These are phyloP conservation scores for Ophiostoma tasmaniense DNA, from an alignment of 2,329 filamentous ascomycete species.

Conservation along the genomic window DNA sequence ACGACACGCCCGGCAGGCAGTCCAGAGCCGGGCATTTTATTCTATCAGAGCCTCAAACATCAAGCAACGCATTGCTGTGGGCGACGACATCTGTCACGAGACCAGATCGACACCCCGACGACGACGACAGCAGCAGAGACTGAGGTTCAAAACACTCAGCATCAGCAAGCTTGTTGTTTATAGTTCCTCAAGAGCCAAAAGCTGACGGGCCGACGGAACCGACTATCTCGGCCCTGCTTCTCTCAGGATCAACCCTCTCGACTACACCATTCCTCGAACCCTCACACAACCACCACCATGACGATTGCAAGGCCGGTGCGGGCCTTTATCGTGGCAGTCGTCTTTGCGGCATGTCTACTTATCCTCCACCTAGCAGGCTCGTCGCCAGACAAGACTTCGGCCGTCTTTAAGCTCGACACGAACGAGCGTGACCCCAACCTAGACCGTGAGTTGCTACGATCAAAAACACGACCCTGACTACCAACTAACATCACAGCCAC, in stretches of 20 bases:
- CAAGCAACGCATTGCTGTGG: neutral
- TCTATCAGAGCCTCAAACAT: neutral
- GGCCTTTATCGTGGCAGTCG: conserved; percentile 61
- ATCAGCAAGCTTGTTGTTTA: neutral
- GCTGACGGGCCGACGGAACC: too few species aligned
- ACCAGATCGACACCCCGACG: neutral
- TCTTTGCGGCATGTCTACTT: conserved; percentile 65
- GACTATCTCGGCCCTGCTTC: neutral
- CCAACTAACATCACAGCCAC: conserved; percentile 49
- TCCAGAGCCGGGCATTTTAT: neutral
- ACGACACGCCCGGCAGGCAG: conserved; percentile 1
- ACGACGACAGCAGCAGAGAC: neutral
- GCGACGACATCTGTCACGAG: conserved; percentile 1
- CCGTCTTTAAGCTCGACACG: conserved; percentile 32
- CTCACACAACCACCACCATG: conserved; percentile 42
- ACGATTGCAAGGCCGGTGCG: conserved; percentile 78
- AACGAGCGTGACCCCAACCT: conserved; percentile 70
- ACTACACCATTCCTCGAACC: neutral
- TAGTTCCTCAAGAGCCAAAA: too few species aligned
- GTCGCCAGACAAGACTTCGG: conserved; percentile 33
- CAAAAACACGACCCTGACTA: conserved; percentile 9
- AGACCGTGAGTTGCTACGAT: conserved; percentile 56
- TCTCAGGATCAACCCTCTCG: neutral
- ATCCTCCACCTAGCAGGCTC: conserved; percentile 65
- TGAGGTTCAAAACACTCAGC: neutral